These are phyloP conservation scores for Tetrapisispora namnaoensis DNA, from an alignment of 805 yeast genomes.

Conservation along the genomic window DNA sequence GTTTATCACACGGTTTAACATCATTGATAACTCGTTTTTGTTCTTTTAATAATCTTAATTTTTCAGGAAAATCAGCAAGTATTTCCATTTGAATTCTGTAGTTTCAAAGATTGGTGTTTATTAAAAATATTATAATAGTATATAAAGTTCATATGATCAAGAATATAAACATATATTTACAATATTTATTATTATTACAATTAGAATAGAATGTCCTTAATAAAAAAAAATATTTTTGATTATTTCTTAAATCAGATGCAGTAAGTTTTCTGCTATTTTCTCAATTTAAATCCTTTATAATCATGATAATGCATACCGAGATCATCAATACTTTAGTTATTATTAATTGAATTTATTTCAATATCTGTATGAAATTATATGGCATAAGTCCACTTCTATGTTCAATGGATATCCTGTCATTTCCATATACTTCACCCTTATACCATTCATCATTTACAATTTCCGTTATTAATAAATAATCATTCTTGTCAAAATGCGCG, in stretches of 20 bases:
- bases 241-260: too few relatives aligned
- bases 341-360: background rate
- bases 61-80: too few relatives aligned
- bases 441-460: conserved; percentile 27
- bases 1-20: too few relatives aligned
- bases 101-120: too few relatives aligned
- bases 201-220: background rate
- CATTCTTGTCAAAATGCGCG: conserved; percentile 24
- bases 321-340: background rate
- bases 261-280: background rate
- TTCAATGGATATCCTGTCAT: conserved; percentile 12
- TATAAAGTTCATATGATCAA: background rate
- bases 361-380: conserved; percentile 16
- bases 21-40: too few relatives aligned
- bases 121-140: too few relatives aligned
- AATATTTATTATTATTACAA: background rate
- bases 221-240: too few relatives aligned
- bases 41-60: too few relatives aligned
- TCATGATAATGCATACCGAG: too few relatives aligned
- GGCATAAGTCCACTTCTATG: conserved; percentile 22
- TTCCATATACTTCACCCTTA: conserved; percentile 27
- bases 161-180: background rate
- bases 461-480: conserved; percentile 24
- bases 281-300: background rate
- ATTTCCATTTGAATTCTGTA: too few relatives aligned